Conservation (phyloP, 108 stramenopile genomes). For the Parietichytrium sp. region DNA sequence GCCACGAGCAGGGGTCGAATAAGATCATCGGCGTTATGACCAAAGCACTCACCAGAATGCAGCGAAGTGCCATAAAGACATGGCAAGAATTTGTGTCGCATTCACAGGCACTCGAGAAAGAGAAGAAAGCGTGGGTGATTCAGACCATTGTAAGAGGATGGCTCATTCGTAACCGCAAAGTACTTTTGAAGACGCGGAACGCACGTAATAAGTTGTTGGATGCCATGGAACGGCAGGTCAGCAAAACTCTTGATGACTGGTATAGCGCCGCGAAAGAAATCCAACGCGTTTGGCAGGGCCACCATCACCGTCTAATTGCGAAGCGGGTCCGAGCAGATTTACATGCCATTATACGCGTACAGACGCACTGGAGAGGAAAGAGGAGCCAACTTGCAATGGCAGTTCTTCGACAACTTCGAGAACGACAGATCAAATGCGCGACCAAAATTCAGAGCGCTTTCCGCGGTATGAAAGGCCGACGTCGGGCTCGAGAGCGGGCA, state of each 20-base stretch:
- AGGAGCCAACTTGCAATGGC: not conserved
- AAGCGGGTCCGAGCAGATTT: not conserved
- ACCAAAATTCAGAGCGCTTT: not conserved
- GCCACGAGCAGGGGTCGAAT: not conserved
- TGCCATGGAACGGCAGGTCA: not conserved
- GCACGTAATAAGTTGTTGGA: not conserved
- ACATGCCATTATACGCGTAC: not conserved
- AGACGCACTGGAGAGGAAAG: slow-evolving; percentile 18
- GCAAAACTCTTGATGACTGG: not conserved
- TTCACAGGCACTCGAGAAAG: not conserved
- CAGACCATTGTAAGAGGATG: not conserved
- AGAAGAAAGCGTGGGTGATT: not conserved
- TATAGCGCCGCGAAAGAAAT: not conserved
- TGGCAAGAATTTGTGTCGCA: not conserved
- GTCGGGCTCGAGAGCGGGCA: not conserved
- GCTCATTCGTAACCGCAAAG: not conserved
- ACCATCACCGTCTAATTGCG: not conserved
- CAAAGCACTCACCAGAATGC: not conserved
- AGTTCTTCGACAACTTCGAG: not conserved
- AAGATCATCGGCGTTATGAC: not conserved
- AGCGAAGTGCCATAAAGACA: not conserved
- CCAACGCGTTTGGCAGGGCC: not conserved
- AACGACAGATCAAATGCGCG: not conserved
- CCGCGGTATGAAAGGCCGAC: slow-evolving; percentile 23
- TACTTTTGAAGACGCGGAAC: no score